These are phyloP conservation scores for Pyrus communis DNA, from an alignment of 306 rosid genomes.

Conservation along the genomic window DNA sequence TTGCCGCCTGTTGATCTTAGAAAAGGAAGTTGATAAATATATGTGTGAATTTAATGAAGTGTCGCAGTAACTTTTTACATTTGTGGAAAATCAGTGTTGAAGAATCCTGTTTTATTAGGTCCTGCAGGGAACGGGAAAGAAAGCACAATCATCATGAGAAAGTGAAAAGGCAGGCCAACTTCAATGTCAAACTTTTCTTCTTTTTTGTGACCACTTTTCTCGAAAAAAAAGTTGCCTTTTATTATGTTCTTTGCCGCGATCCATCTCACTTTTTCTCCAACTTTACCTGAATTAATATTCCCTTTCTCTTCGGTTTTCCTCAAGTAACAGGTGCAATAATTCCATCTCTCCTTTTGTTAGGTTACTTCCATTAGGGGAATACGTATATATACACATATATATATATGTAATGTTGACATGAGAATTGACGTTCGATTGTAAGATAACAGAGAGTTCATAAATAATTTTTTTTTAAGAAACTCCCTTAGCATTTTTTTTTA, in stretches of 20 bases:
- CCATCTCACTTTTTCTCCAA: not conserved
- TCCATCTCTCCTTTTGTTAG: not conserved
- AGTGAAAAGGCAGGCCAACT: not conserved
- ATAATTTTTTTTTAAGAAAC: fast-evolving
- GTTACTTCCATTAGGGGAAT: not conserved
- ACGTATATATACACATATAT: too few relatives aligned
- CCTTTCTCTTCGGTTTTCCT: not conserved
- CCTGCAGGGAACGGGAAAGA: not conserved
- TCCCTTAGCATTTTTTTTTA: too few relatives aligned
- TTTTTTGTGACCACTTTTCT: not conserved
- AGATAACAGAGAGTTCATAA: fast-evolving
- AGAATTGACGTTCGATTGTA: fast-evolving
- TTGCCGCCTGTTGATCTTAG: too few relatives aligned
- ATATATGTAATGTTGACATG: too few relatives aligned
- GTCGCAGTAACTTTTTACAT: not conserved
- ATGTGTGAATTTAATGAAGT: too few relatives aligned
- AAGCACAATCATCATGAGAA: not conserved
- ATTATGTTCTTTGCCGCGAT: not conserved
- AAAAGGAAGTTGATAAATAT: too few relatives aligned
- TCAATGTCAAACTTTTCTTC: not conserved
- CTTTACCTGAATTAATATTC: not conserved
- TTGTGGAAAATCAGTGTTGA: not conserved
- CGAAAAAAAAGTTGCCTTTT: not conserved
- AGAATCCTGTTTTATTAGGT: not conserved
- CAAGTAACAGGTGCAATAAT: not conserved